A percentile compares a stretch with the other conserved stretches of the same genome.
phyloP scores from a whole-genome alignment of 352 stramenopile species.

The Lagenidium giganteum region DNA sequence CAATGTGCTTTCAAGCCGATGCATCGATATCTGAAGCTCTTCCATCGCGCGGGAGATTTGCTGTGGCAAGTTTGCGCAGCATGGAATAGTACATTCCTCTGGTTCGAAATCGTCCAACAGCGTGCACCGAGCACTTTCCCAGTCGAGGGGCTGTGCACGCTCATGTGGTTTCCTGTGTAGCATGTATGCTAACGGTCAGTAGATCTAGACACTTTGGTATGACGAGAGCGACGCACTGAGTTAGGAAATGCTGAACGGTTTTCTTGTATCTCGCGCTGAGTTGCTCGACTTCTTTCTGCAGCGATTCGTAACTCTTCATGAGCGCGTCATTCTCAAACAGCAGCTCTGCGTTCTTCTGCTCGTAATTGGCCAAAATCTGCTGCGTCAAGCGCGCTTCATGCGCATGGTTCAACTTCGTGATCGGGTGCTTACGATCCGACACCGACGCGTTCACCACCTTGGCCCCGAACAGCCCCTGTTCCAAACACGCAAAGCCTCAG shows the following conservation, averaged over 20 bases:
- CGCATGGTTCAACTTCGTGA: conserved; percentile 22
- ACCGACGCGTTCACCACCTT: conserved; percentile 39
- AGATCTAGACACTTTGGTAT: neutral
- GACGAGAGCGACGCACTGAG: conserved; percentile 36
- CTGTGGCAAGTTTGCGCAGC: too few relatives aligned
- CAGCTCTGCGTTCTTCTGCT: conserved; percentile 55
- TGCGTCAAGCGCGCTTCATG: conserved; percentile 57
- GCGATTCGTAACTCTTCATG: conserved; percentile 38
- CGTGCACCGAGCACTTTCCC: conserved; percentile 36
- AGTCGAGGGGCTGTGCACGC: too few relatives aligned
- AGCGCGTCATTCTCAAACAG: conserved; percentile 65
- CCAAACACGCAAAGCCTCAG: neutral
- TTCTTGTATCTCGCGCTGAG: conserved; percentile 72
- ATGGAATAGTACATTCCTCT: conserved; percentile 50
- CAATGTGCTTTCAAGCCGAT: conserved; percentile 54
- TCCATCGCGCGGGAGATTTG: conserved; percentile 51
- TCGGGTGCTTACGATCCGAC: conserved; percentile 28
- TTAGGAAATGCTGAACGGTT: conserved; percentile 59
- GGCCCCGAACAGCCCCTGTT: too few relatives aligned
- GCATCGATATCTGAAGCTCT: conserved; percentile 36
- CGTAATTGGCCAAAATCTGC: conserved; percentile 58
- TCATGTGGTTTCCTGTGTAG: conserved; percentile 39
- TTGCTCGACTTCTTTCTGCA: conserved; percentile 59
- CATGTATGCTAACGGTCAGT: conserved; percentile 1
- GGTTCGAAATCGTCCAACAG: conserved; percentile 66